Evolutionary conservation across 345 rosid genomes (phyloP).

Genomic region (Brassica carinata): DNA sequence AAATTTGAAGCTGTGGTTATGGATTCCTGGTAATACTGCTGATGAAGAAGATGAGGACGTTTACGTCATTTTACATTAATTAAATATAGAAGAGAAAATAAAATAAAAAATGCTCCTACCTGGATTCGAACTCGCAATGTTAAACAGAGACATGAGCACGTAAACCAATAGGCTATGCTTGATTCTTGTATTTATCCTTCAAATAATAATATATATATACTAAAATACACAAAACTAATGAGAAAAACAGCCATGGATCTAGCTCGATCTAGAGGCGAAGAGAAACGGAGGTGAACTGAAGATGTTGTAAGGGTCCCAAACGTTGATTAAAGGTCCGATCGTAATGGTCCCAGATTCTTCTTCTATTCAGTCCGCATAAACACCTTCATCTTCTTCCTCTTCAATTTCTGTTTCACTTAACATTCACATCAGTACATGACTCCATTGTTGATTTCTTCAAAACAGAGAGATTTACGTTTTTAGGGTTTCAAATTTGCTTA

Average conservation of each 20-base stretch:
- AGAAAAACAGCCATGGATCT: background rate
- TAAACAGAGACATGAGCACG: background rate
- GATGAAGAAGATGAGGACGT: background rate
- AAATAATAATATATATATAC: background rate
- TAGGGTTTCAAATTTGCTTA: too few species aligned
- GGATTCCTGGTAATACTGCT: background rate
- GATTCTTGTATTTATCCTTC: background rate
- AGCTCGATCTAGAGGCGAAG: background rate
- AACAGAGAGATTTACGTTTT: too few species aligned
- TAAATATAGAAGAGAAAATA: background rate
- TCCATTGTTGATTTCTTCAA: too few species aligned
- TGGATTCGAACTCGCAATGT: background rate
- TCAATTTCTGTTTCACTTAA: background rate
- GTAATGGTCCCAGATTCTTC: background rate
- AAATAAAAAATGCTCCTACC: background rate
- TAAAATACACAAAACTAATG: background rate
- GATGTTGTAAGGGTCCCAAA: too few species aligned
- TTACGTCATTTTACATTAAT: background rate
- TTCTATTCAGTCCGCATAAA: background rate
- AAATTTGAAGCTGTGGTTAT: background rate
- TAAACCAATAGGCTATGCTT: background rate
- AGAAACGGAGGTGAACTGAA: background rate
- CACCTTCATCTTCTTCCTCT: background rate
- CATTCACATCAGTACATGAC: too few species aligned
- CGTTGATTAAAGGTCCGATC: background rate